Evolutionary conservation across 2,329 filamentous ascomycete species (phyloP).

Genomic region (Apiospora pterosperma): DNA sequence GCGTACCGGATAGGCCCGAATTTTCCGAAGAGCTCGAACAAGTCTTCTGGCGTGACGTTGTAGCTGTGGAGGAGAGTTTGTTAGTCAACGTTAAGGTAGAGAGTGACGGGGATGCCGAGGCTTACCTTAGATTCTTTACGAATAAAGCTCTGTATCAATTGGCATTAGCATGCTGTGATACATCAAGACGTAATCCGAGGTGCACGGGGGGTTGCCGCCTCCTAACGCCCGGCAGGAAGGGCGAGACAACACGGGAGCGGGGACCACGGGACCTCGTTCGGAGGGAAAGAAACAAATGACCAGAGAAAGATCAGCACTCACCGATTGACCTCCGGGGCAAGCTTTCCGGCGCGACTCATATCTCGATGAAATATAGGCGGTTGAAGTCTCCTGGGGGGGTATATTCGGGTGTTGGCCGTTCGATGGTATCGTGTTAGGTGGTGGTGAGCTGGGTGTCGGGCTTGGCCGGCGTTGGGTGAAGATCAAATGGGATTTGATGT

Average conservation of each 20-base stretch:
- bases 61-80: slow-evolving; percentile 59
- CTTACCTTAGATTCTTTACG: slow-evolving; percentile 98
- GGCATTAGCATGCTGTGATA: slow-evolving; percentile 19
- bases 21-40: slow-evolving; percentile 96
- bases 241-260: slow-evolving; percentile 7
- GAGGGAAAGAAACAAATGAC: neutral
- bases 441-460: slow-evolving; percentile 1
- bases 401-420: neutral
- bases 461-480: slow-evolving; percentile 4
- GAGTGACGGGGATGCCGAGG: neutral
- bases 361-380: slow-evolving; percentile 50
- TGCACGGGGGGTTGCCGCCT: neutral
- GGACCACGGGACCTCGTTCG: slow-evolving; percentile 2
- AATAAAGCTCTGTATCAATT: slow-evolving; percentile 79
- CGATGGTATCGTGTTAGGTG: slow-evolving; percentile 1
- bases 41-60: slow-evolving; percentile 96
- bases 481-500: neutral
- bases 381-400: neutral
- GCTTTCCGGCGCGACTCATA: slow-evolving; percentile 96
- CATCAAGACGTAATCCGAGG: neutral
- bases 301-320: slow-evolving; percentile 42
- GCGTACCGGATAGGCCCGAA: slow-evolving; percentile 90
- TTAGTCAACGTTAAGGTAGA: slow-evolving; percentile 16
- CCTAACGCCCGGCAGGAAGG: neutral
- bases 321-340: slow-evolving; percentile 99